phyloP scores from a whole-genome alignment of 225 moss, liverwort and hornwort genomes.

The Sphagnum contortum region DNA sequence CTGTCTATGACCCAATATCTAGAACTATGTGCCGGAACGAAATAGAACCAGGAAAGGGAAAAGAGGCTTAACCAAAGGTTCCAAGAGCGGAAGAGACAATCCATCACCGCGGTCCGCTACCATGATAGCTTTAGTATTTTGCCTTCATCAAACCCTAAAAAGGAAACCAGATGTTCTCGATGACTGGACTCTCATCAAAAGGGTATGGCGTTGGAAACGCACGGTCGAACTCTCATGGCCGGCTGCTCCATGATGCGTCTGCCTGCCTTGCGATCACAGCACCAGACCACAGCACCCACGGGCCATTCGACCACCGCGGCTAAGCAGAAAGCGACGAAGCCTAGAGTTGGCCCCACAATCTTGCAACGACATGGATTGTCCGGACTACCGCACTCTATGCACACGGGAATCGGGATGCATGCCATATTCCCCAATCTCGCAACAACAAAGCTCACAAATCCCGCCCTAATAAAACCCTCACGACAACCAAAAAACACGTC shows the following conservation, averaged over 20 bases:
- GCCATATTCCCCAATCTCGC: conserved; percentile 25
- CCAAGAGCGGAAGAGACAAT: too few species aligned
- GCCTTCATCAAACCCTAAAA: too few species aligned
- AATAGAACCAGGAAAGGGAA: too few species aligned
- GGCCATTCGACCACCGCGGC: conserved; percentile 82
- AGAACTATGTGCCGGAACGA: too few species aligned
- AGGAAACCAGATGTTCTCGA: too few species aligned
- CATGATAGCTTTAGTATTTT: too few species aligned
- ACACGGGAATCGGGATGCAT: conserved; percentile 65
- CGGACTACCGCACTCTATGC: conserved; percentile 79
- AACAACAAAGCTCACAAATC: too few species aligned
- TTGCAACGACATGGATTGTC: conserved; percentile 86
- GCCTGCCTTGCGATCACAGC: conserved; percentile 66
- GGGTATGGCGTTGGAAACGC: conserved; percentile 66
- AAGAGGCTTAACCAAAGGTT: too few species aligned
- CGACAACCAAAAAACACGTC: too few species aligned
- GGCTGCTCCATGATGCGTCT: conserved; percentile 51
- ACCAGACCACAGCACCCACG: conserved; percentile 63
- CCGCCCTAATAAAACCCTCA: too few species aligned
- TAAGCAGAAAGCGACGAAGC: conserved; percentile 66
- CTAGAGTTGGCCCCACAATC: conserved; percentile 70
- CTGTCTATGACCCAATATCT: too few species aligned
- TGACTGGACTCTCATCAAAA: conserved; percentile 18
- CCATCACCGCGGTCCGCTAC: too few species aligned
- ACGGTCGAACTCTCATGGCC: conserved; percentile 56